Percentiles rank a stretch among this genome's conserved stretches.
Evolutionary conservation across 2,329 filamentous ascomycete species (phyloP).

Genomic region (Colletotrichum liriopes): DNA sequence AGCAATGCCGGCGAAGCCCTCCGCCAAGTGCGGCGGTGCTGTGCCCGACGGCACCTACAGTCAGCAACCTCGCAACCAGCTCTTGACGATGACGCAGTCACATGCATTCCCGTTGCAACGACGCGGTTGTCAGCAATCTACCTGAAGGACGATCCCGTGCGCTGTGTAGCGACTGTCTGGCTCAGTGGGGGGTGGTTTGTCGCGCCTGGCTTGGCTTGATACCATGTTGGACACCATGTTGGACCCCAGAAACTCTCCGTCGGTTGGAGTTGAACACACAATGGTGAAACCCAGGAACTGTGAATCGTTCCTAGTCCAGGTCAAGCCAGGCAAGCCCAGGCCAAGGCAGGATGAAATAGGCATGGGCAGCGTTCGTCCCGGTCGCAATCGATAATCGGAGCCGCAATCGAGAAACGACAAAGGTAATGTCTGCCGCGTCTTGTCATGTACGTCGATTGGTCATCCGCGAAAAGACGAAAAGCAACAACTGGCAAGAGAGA

Average conservation of each 20-base stretch:
- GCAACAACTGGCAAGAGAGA: not conserved
- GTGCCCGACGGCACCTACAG: conserved; percentile 8
- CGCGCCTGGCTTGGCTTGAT: not conserved
- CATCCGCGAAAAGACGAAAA: not conserved
- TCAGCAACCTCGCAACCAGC: not conserved
- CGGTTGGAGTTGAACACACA: not conserved
- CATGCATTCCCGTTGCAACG: not conserved
- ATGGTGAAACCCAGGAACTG: not conserved
- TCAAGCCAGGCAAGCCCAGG: not conserved
- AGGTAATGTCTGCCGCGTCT: not conserved
- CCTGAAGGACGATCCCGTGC: not conserved
- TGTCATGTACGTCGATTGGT: not conserved
- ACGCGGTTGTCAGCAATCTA: not conserved
- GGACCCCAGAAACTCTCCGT: not conserved
- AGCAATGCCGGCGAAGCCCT: not conserved
- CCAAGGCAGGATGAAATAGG: not conserved
- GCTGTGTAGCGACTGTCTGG: not conserved
- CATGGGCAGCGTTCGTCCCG: not conserved
- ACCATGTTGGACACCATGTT: too few species aligned
- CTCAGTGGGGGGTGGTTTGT: not conserved
- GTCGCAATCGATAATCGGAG: not conserved
- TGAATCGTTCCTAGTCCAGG: not conserved
- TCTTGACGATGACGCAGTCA: not conserved
- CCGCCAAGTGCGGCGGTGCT: conserved; percentile 34
- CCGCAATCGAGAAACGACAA: not conserved